A percentile compares a stretch with the other conserved stretches of the same genome.
These are phyloP conservation scores for Leccinum variicolor DNA, from an alignment of 768 basidiomycete species.

Conservation along the genomic window DNA sequence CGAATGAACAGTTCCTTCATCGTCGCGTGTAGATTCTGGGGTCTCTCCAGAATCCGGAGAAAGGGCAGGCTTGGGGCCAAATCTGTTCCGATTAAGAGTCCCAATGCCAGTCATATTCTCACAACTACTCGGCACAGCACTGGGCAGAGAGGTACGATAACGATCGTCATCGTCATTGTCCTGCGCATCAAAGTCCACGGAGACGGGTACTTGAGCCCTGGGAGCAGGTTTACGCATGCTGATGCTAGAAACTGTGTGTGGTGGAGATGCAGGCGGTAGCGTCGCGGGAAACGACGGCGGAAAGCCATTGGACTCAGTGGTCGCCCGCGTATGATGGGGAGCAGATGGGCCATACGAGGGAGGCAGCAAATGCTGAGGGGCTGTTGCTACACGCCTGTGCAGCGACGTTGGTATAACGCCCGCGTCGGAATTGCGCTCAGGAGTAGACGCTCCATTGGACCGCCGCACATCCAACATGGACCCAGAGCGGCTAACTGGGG, in stretches of 20 bases:
- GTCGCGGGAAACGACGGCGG: conserved; percentile 14
- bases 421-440: conserved; percentile 26
- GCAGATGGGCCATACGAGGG: conserved; percentile 11
- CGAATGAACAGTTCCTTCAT: conserved; percentile 15
- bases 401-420: conserved; percentile 26
- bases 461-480: conserved; percentile 36
- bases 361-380: conserved; percentile 26
- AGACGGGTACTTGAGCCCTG: conserved; percentile 58
- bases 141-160: conserved; percentile 48
- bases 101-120: conserved; percentile 72
- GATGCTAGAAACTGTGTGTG: conserved; percentile 31
- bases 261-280: conserved; percentile 18
- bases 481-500: conserved; percentile 33
- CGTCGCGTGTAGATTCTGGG: conserved; percentile 10
- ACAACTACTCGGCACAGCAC: conserved; percentile 46
- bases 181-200: conserved; percentile 43
- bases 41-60: conserved; percentile 8
- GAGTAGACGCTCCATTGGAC: conserved; percentile 32
- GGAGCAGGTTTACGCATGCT: conserved; percentile 62
- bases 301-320: conserved; percentile 32
- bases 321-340: conserved; percentile 32
- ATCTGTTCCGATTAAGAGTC: conserved; percentile 28
- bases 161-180: conserved; percentile 32
- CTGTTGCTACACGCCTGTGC: conserved; percentile 31
- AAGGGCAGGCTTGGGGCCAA: conserved; percentile 20